Evolutionary conservation across 2,329 filamentous ascomycete genomes (phyloP).

Genomic region (Talaromyces sp.): DNA sequence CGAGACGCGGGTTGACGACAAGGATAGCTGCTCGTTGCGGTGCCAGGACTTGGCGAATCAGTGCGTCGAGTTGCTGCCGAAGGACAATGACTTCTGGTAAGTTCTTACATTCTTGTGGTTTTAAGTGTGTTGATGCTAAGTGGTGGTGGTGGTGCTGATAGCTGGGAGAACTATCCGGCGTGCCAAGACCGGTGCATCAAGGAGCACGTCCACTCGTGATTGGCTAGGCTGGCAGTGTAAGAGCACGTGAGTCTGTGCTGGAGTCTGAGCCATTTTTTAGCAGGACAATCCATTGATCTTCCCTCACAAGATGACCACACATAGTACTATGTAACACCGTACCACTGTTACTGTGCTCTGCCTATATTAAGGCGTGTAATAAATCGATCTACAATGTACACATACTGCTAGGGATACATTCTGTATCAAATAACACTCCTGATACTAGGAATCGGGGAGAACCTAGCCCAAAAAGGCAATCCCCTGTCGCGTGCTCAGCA

Average conservation of each 20-base stretch:
- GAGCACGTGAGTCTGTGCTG: conserved; percentile 9
- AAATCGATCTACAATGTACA: too few species aligned
- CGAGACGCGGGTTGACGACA: background rate
- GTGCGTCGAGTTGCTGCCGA: conserved; percentile 11
- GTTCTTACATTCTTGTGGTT: background rate
- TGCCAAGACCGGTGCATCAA: conserved; percentile 16
- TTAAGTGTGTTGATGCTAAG: background rate
- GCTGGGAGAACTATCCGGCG: conserved; percentile 10
- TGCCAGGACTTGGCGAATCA: conserved; percentile 12
- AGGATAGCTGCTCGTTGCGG: conserved; percentile 15
- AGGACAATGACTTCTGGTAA: conserved; percentile 17
- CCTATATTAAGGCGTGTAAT: background rate
- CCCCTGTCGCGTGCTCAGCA: conserved; percentile 15
- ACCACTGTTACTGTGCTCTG: background rate
- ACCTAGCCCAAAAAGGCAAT: background rate
- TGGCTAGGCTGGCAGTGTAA: background rate
- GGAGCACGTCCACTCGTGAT: conserved; percentile 14
- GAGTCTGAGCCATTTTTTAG: background rate
- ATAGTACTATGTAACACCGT: background rate
- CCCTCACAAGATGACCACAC: too few species aligned
- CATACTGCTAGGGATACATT: too few species aligned
- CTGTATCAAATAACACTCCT: too few species aligned
- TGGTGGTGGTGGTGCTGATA: background rate
- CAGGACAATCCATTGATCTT: too few species aligned
- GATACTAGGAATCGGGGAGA: too few species aligned